Evolutionary conservation across 2,329 filamentous ascomycete species (phyloP).

Genomic region (Colletotrichum trifolii): DNA sequence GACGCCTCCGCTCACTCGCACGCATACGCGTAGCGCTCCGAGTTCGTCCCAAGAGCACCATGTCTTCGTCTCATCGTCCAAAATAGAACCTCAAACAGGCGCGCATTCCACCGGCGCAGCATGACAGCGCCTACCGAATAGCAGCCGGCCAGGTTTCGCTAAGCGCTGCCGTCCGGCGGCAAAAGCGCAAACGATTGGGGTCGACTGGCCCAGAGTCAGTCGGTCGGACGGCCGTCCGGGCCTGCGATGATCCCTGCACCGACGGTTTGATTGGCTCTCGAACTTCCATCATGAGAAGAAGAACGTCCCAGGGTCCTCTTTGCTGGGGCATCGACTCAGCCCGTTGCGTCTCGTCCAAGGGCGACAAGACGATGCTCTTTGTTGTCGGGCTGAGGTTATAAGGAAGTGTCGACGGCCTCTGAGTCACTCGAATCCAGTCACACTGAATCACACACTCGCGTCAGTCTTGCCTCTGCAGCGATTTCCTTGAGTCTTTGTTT

Average conservation of each 20-base stretch:
- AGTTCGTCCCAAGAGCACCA: too few species aligned
- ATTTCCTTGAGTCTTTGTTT: slow-evolving; percentile 20
- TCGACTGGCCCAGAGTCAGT: slow-evolving; percentile 24
- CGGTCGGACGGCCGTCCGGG: slow-evolving; percentile 1
- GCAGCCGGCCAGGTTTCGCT: slow-evolving; percentile 55
- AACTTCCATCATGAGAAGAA: slow-evolving; percentile 11
- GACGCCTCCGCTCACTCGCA: too few species aligned
- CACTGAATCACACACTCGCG: not conserved
- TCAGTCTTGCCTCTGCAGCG: slow-evolving; percentile 1
- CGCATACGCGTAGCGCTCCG: too few species aligned
- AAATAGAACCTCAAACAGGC: too few species aligned
- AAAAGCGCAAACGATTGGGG: slow-evolving; percentile 16
- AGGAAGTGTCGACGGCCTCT: not conserved
- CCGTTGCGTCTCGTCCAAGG: slow-evolving; percentile 1
- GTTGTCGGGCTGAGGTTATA: slow-evolving; percentile 6
- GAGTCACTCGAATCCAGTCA: not conserved
- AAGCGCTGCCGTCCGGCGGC: slow-evolving; percentile 28
- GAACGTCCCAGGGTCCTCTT: not conserved
- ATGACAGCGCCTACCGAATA: too few species aligned
- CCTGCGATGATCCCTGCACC: slow-evolving; percentile 7
- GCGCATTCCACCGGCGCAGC: too few species aligned
- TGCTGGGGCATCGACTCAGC: slow-evolving; percentile 25
- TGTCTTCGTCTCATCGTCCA: too few species aligned
- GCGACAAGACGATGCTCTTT: slow-evolving; percentile 10
- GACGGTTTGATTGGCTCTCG: slow-evolving; percentile 20